These are phyloP conservation scores for Citrus reticulata DNA, from an alignment of 345 rosid species.

Conservation along the genomic window DNA sequence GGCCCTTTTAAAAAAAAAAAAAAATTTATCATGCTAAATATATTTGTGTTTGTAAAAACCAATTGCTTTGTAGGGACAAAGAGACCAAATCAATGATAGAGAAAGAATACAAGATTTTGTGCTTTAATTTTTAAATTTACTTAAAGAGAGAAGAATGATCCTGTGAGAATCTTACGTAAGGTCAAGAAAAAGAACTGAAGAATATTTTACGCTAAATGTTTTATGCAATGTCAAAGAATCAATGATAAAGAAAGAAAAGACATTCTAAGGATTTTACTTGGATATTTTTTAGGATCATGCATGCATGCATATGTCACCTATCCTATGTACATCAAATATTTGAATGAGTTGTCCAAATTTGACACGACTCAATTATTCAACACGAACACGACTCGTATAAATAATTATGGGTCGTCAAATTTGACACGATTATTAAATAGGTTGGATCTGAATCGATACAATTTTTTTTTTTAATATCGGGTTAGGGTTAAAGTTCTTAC, in stretches of 20 bases:
- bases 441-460: accelerated
- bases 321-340: neutral
- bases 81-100: neutral
- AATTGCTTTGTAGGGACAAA: neutral
- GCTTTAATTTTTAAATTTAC: neutral
- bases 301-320: neutral
- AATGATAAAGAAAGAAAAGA: neutral
- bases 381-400: too few relatives aligned
- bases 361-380: accelerated
- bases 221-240: neutral
- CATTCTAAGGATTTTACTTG: neutral
- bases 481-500: too few relatives aligned
- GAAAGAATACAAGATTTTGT: neutral
- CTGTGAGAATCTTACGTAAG: neutral
- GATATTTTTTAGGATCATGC: neutral
- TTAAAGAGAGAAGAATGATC: neutral
- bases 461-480: too few relatives aligned
- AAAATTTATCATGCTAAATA: neutral
- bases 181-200: too few relatives aligned
- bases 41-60: neutral
- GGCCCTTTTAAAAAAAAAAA: too few relatives aligned
- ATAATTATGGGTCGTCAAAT: too few relatives aligned
- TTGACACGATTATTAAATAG: too few relatives aligned
- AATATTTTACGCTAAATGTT: neutral
- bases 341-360: too few relatives aligned